Conservation (phyloP, 2,329 filamentous ascomycete genomes). For the Immersiporthe knoxdaviesiana region DNA sequence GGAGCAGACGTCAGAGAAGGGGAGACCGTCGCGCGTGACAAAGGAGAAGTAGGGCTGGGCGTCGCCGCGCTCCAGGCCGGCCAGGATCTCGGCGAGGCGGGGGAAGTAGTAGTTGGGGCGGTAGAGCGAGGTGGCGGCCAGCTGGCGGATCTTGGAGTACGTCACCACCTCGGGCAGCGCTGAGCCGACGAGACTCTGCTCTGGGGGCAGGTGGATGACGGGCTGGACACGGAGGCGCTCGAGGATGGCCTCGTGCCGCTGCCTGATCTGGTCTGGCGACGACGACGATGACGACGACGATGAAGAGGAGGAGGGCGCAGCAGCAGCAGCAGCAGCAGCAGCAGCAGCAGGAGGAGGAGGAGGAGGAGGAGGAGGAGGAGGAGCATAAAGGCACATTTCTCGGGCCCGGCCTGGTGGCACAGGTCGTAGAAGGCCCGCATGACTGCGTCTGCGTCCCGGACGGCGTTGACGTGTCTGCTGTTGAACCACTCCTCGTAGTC, state of each 20-base stretch:
- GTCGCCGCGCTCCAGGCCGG: slow-evolving; percentile 48
- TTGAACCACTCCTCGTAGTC: slow-evolving; percentile 59
- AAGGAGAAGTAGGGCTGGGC: slow-evolving; percentile 48
- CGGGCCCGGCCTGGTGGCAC: slow-evolving; percentile 56
- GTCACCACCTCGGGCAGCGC: slow-evolving; percentile 54
- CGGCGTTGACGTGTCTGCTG: slow-evolving; percentile 49
- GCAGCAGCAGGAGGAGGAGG: no score
- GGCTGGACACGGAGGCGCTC: slow-evolving; percentile 46
- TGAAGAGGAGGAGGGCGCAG: no score
- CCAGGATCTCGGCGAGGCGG: slow-evolving; percentile 47
- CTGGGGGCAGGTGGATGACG: slow-evolving; percentile 43
- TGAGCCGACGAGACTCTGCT: slow-evolving; percentile 37
- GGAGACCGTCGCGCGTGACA: slow-evolving; percentile 29
- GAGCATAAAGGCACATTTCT: slow-evolving; percentile 47
- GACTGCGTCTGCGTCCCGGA: slow-evolving; percentile 58
- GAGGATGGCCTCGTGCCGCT: slow-evolving; percentile 46
- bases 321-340: no score
- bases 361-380: no score
- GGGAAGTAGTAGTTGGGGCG: slow-evolving; percentile 48
- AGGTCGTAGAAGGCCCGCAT: slow-evolving; percentile 56
- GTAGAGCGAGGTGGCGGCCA: slow-evolving; percentile 50
- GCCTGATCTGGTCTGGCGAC: slow-evolving; percentile 43
- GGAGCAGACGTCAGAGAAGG: slow-evolving; percentile 37
- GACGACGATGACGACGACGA: background rate
- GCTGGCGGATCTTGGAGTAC: slow-evolving; percentile 50